Base-by-base conservation (phyloP, 2,329 filamentous ascomycete genomes). In the Verticillium longisporum region DNA sequence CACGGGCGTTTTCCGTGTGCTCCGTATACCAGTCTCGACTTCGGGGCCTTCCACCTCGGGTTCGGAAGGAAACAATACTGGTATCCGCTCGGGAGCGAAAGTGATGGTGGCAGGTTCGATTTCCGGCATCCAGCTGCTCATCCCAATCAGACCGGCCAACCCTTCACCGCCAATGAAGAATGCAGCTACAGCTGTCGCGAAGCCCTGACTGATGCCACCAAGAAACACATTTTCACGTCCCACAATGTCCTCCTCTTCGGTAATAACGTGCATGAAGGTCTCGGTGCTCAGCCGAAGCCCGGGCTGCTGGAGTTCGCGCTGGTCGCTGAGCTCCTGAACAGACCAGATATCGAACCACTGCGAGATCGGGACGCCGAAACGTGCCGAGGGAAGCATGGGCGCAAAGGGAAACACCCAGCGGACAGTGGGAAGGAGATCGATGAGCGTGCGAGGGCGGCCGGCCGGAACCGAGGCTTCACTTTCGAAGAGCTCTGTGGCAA, bases 401-500 rank as follows among this genome's bases (percentile, higher is more conserved):
- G 71, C 70, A 0, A 56, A 55, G 3, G 71, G 70, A 45, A 73
- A 74, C 3, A 73, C 69, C 69, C 71, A 72, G 59, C 64, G 63
- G 21, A 72, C 11, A 59, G 15, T 63, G 66, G 60, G 71, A 63
- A 13, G 69, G 59, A 31, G 67, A 65, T 10, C 10, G 63, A 0
- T 71, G 65, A 11, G 66, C 70, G 33, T 66, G 63, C 10, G 65
- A 13, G 45, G 66, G 36, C 65, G 54, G 41, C 57, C 61, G 7
- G 11, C 54, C 3, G 61, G 64, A 7, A 66, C 53, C 0, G 69
- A 71, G 1, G 69, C 68, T 61, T 74, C 69, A 57, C 69, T 71
- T 21, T 75, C 70, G 64, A 80, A 76, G 55, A 81, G 66, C 57
- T 80, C 75, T 11, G 55, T 58, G 0, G 74, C 71, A 58, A 79